These are phyloP conservation scores for Scedosporium apiospermum DNA, from an alignment of 2,329 filamentous ascomycete species.

Conservation along the genomic window DNA sequence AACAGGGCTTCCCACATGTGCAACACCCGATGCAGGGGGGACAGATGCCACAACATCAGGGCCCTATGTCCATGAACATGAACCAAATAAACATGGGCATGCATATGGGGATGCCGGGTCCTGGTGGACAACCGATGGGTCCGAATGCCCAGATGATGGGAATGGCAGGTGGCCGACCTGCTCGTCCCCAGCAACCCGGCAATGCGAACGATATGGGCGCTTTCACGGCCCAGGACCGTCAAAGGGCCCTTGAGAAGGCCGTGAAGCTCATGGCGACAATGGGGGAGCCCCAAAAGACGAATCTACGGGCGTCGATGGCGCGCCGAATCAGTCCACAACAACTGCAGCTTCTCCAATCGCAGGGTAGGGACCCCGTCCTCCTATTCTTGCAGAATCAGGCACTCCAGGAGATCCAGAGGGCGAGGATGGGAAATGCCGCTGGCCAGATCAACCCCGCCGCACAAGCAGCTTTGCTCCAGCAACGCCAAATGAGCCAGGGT, in stretches of 20 bases:
- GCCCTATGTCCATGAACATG: slow-evolving; percentile 13
- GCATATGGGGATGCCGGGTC: slow-evolving; percentile 17
- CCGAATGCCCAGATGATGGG: slow-evolving; percentile 28
- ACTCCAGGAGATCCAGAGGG: slow-evolving; percentile 16
- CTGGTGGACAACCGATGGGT: slow-evolving; percentile 22
- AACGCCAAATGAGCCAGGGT: slow-evolving; percentile 22
- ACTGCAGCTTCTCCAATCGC: slow-evolving; percentile 31
- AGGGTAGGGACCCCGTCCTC: slow-evolving; percentile 39
- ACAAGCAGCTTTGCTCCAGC: slow-evolving; percentile 19
- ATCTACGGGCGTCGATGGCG: slow-evolving; percentile 19
- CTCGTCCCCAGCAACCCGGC: slow-evolving; percentile 12
- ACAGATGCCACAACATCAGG: slow-evolving; percentile 37
- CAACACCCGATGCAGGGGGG: slow-evolving; percentile 50
- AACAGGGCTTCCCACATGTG: slow-evolving; percentile 47
- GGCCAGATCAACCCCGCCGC: slow-evolving; percentile 23
- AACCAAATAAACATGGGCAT: slow-evolving; percentile 1
- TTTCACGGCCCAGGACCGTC: slow-evolving; percentile 32
- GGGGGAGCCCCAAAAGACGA: slow-evolving; percentile 34
- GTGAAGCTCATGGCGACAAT: slow-evolving; percentile 27
- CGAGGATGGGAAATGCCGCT: slow-evolving; percentile 10
- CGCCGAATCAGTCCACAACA: slow-evolving; percentile 32
- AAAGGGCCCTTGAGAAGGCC: slow-evolving; percentile 35
- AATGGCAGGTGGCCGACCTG: slow-evolving; percentile 24
- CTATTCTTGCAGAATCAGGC: slow-evolving; percentile 40
- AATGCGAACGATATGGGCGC: slow-evolving; percentile 25